Base-by-base conservation (phyloP, 2,329 filamentous ascomycete species). In the Colletotrichum cereale region DNA sequence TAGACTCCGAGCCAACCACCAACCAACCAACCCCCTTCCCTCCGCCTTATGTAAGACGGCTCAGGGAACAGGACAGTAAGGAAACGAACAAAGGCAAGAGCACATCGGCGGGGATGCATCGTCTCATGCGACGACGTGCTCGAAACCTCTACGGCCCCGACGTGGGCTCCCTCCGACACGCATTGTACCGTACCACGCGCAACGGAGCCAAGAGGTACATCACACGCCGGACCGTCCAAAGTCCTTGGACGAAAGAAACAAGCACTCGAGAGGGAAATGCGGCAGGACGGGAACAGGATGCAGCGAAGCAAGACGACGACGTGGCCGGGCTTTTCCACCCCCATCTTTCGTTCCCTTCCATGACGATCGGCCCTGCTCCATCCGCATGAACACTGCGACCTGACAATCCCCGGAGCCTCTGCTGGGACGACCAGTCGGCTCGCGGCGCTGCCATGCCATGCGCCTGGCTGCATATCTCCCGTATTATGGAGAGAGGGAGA, bases 361-460 rank as follows among this genome's bases (percentile, higher is more conserved):
- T 71, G 57, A 52, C 52, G 57, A 62, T 67, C 68, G 24, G 29
- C 29, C 29, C 34, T 31, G 60, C 64, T 47, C 65, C 68, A 63
- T 71, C 52, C 68, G 68, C 68, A 68, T 71, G 58, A 71, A 71
- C 56, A 71, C 58, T 67, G 52, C 68, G 29, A 68, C 68, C 44
- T 63, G 21, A 47, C 52, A 38, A 24, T 21, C 40, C 67, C 36
- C 47, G 29, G 48, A 40, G 16, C 29, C 57, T 61, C 40, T n/a
- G 40, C 40, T n/a, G 40, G 57, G 10, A 47, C 48, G 47, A 47
- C 67, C 67, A 61, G 67, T 61, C 67, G 67, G 62, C 67, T 70
- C 67, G 62, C 34, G 29, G 34, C 53, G 62, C 55, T 55, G 53
- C 42, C 24, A 48, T 66, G 62, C 67, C 60, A 55, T 29, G 38